phyloP scores from a whole-genome alignment of 2,329 filamentous ascomycete genomes.

The Pseudogymnoascus sp. region DNA sequence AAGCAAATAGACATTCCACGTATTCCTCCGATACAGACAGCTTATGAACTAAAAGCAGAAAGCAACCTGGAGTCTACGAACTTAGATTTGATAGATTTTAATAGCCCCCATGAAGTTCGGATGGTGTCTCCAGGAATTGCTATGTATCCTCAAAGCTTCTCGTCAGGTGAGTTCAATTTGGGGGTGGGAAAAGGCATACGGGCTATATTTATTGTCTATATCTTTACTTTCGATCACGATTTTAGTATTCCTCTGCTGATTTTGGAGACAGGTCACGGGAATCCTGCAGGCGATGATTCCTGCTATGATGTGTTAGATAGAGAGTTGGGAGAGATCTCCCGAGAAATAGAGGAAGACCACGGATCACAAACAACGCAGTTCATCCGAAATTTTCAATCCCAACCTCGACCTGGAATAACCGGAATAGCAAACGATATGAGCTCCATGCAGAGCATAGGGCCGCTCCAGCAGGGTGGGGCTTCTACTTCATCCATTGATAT shows the following conservation, averaged over 20 bases:
- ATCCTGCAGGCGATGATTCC: background rate
- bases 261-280: background rate
- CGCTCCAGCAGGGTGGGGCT: background rate
- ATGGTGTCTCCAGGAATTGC: background rate
- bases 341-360: background rate
- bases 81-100: background rate
- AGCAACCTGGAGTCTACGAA: background rate
- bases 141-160: background rate
- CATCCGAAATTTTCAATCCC: too few relatives aligned
- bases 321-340: background rate
- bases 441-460: background rate
- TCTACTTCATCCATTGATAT: background rate
- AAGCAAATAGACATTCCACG: background rate
- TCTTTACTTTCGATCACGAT: background rate
- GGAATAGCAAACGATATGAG: background rate
- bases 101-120: too few relatives aligned
- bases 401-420: background rate
- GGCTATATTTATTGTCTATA: background rate
- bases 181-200: background rate
- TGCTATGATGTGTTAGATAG: background rate
- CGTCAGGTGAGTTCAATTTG: background rate
- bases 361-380: too few relatives aligned
- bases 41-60: background rate
- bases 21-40: background rate
- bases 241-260: background rate